These are phyloP conservation scores for Nemania diffusa DNA, from an alignment of 2,329 filamentous ascomycete species.

Conservation along the genomic window DNA sequence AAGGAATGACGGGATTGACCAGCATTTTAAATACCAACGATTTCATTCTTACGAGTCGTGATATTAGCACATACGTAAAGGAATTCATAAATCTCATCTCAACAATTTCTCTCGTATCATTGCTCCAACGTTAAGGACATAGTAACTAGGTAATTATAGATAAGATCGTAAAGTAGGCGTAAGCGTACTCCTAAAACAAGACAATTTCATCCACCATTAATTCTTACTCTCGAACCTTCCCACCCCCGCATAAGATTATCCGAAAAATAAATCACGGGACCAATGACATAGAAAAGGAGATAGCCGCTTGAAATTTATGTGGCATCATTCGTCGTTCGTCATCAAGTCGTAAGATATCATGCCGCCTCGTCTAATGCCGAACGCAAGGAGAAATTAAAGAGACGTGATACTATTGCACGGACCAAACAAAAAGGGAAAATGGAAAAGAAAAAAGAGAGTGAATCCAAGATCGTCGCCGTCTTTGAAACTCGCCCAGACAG, in stretches of 20 bases:
- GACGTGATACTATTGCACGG: not conserved
- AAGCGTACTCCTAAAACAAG: not conserved
- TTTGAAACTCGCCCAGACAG: not conserved
- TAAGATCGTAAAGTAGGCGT: not conserved
- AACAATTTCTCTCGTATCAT: not conserved
- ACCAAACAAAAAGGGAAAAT: not conserved
- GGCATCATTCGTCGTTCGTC: conserved; percentile 7
- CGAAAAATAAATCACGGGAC: not conserved
- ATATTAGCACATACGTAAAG: too few species aligned
- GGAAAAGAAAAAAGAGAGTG: not conserved
- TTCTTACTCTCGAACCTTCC: not conserved
- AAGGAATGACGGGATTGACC: too few species aligned
- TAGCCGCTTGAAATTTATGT: conserved; percentile 3
- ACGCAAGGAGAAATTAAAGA: not conserved
- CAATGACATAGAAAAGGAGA: not conserved
- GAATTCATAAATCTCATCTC: not conserved
- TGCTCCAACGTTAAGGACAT: not conserved
- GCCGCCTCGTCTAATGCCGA: conserved; percentile 16
- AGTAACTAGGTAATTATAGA: conserved; percentile 1
- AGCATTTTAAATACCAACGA: not conserved
- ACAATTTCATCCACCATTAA: not conserved
- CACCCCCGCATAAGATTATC: not conserved
- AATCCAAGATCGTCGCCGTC: not conserved
- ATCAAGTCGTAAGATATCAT: conserved; percentile 14
- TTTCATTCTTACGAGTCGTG: not conserved